Conservation (phyloP, 495 filamentous ascomycete species). For the Lepraria neglecta region DNA sequence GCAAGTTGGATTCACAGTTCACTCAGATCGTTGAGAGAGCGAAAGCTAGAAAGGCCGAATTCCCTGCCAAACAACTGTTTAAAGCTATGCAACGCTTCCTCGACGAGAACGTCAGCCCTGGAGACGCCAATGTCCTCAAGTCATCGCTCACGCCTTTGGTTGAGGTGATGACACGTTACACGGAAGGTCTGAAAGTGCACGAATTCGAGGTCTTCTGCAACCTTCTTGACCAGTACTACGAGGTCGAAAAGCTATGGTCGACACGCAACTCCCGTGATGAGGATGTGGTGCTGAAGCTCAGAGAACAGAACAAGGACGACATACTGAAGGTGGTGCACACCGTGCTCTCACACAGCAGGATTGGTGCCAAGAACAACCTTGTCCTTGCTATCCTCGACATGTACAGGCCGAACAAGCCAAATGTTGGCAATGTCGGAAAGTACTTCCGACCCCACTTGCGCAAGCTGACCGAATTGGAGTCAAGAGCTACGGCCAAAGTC, state of each 20-base stretch:
- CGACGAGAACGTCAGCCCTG: slow-evolving; percentile 70
- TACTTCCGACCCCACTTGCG: slow-evolving; percentile 77
- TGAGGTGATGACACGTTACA: slow-evolving; percentile 74
- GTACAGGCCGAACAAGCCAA: slow-evolving; percentile 91
- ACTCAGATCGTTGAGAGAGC: slow-evolving; percentile 80
- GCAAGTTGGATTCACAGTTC: slow-evolving; percentile 77
- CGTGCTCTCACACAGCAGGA: slow-evolving; percentile 87
- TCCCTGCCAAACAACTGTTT: slow-evolving; percentile 80
- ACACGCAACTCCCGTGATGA: slow-evolving; percentile 80
- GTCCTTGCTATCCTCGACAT: slow-evolving; percentile 86
- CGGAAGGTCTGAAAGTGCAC: slow-evolving; percentile 83
- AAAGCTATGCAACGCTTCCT: slow-evolving; percentile 84
- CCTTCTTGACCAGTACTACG: slow-evolving; percentile 71
- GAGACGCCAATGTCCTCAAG: slow-evolving; percentile 65
- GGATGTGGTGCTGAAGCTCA: slow-evolving; percentile 86
- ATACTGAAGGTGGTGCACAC: slow-evolving; percentile 73
- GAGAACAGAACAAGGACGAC: slow-evolving; percentile 94
- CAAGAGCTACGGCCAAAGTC: slow-evolving; percentile 85
- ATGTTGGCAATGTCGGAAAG: slow-evolving; percentile 78
- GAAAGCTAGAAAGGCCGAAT: slow-evolving; percentile 68
- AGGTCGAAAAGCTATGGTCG: slow-evolving; percentile 80
- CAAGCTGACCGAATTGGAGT: slow-evolving; percentile 87
- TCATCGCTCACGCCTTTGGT: slow-evolving; percentile 68
- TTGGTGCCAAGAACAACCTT: slow-evolving; percentile 90
- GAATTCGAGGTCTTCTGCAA: slow-evolving; percentile 78